A percentile compares a stretch with the other conserved stretches of the same genome.
These are phyloP conservation scores for Reutealis trisperma DNA, from an alignment of 345 rosid genomes.

Conservation along the genomic window DNA sequence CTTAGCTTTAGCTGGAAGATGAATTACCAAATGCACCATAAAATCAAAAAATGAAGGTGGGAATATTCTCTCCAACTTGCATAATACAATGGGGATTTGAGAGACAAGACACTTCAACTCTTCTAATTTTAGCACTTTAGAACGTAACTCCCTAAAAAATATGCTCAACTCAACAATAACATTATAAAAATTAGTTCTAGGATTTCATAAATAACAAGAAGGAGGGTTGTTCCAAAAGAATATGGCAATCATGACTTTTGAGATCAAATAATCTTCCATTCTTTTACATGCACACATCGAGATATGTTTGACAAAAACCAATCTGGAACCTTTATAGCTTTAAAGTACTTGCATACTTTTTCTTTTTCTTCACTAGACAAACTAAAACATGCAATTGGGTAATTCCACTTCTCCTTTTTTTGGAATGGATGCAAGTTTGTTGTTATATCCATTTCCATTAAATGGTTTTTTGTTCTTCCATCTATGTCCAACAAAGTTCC, in stretches of 20 bases:
- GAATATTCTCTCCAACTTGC: background rate
- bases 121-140: background rate
- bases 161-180: background rate
- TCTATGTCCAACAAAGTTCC: too few species aligned
- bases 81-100: background rate
- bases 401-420: too few species aligned
- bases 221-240: background rate
- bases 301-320: too few species aligned
- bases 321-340: too few species aligned
- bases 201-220: background rate
- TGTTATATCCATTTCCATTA: too few species aligned
- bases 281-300: too few species aligned
- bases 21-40: constrained; percentile 4
- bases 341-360: too few species aligned
- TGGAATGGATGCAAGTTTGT: too few species aligned
- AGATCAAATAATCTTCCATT: background rate
- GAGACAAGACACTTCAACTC: background rate
- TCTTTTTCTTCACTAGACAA: too few species aligned
- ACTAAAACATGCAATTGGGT: too few species aligned
- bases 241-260: background rate
- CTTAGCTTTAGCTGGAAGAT: background rate
- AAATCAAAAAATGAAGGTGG: background rate
- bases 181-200: background rate
- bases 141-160: constrained; percentile 1
- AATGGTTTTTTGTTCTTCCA: too few species aligned